Conservation (phyloP, 805 yeast genomes). For the Starmera caribaea region DNA sequence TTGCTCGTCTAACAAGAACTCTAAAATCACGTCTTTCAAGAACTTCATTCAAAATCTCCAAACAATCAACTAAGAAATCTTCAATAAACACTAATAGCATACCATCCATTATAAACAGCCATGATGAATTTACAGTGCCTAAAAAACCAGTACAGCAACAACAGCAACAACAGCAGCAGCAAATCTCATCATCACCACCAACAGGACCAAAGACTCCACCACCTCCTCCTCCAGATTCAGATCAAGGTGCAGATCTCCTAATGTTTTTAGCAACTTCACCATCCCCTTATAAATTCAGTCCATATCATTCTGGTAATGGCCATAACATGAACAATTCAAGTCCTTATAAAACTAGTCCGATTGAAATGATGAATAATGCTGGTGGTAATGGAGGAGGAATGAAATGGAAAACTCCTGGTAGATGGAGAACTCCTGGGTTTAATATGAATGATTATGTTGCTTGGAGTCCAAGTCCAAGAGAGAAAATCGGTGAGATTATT, state of each 20-base stretch:
- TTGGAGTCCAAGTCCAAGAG: constrained; percentile 1
- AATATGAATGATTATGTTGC: constrained; percentile 72
- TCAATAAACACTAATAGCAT: constrained; percentile 16
- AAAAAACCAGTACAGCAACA: background rate
- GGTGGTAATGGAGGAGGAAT: constrained; percentile 11
- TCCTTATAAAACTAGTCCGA: constrained; percentile 1
- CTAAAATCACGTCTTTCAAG: constrained; percentile 30
- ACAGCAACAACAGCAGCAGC: constrained; percentile 1
- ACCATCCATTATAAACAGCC: too few relatives aligned
- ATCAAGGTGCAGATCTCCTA: constrained; percentile 75
- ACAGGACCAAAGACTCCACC: constrained; percentile 13
- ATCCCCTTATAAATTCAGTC: constrained; percentile 30
- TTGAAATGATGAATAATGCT: constrained; percentile 7
- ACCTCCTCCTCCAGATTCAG: constrained; percentile 9
- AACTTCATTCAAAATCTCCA: constrained; percentile 27
- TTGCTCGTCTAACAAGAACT: constrained; percentile 35
- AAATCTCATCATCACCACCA: constrained; percentile 7
- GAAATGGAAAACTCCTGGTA: constrained; percentile 16
- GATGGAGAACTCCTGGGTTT: constrained; percentile 50
- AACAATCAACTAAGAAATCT: constrained; percentile 16
- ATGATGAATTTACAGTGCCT: background rate
- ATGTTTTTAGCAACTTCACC: constrained; percentile 83
- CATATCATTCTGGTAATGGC: background rate
- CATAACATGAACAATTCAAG: constrained; percentile 16
- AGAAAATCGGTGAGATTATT: background rate